Evolutionary conservation across 192 early-diverging fungal genomes (phyloP).

Genomic region (Backusella morwellensis): DNA sequence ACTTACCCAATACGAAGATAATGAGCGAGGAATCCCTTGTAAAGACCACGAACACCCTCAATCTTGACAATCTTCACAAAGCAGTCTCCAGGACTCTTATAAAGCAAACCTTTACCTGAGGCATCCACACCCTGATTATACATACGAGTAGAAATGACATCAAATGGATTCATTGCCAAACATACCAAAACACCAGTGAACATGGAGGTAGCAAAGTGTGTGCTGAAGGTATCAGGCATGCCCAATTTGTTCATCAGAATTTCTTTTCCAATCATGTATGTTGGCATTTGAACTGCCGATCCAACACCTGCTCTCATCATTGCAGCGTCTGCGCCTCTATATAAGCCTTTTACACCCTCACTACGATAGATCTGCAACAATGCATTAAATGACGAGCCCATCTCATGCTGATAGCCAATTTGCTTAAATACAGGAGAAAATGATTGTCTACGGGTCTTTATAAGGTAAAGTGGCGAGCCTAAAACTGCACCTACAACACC

Average conservation of each 20-base stretch:
- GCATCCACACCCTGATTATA: constrained; percentile 79
- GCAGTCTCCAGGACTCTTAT: constrained; percentile 83
- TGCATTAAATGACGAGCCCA: constrained; percentile 64
- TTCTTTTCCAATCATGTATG: constrained; percentile 85
- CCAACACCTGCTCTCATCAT: constrained; percentile 89
- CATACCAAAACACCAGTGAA: constrained; percentile 84
- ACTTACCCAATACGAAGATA: constrained; percentile 86
- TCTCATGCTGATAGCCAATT: constrained; percentile 87
- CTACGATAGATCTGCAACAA: constrained; percentile 62
- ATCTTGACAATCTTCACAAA: constrained; percentile 77
- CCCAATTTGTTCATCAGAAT: constrained; percentile 68
- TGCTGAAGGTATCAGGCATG: constrained; percentile 64
- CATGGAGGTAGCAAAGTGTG: constrained; percentile 78
- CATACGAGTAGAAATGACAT: constrained; percentile 93
- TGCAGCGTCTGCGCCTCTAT: constrained; percentile 83
- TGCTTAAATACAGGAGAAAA: constrained; percentile 56
- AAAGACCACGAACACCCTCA: constrained; percentile 82
- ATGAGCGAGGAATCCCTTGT: constrained; percentile 92
- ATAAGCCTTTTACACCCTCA: constrained; percentile 81
- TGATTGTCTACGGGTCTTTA: constrained; percentile 88
- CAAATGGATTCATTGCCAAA: constrained; percentile 95
- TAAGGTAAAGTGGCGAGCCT: constrained; percentile 84
- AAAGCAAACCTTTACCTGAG: constrained; percentile 69
- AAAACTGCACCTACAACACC: constrained; percentile 81
- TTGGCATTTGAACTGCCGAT: constrained; percentile 85